phyloP scores from a whole-genome alignment of 306 rosid genomes.

The Inga laurina region DNA sequence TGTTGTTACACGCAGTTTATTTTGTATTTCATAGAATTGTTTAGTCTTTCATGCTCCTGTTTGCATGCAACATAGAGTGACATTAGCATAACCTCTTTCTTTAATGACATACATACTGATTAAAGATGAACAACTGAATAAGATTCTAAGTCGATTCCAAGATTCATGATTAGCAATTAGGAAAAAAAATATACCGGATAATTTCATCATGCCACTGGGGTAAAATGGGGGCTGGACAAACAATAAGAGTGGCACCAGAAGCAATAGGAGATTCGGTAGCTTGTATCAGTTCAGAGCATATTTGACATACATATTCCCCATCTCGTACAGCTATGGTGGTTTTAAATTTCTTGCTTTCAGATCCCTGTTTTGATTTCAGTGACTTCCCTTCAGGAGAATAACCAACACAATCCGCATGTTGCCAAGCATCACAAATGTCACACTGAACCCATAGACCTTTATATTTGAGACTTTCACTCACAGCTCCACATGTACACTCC shows the following conservation, averaged over 20 bases:
- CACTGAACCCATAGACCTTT: slow-evolving; percentile 97
- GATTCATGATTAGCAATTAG: slow-evolving; percentile 24
- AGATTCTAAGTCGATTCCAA: slow-evolving; percentile 3
- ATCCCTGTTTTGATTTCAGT: slow-evolving; percentile 52
- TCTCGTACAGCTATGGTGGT: slow-evolving; percentile 61
- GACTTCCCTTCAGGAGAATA: slow-evolving; percentile 71
- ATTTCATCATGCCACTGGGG: slow-evolving; percentile 94
- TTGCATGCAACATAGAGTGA: background rate
- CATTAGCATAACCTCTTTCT: background rate
- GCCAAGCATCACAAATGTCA: slow-evolving; percentile 97
- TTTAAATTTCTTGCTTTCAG: slow-evolving; percentile 52
- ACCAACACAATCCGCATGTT: slow-evolving; percentile 94
- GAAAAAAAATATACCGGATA: slow-evolving; percentile 53
- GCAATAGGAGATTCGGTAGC: slow-evolving; percentile 81
- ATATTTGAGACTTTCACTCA: slow-evolving; percentile 71
- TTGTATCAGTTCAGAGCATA: slow-evolving; percentile 80
- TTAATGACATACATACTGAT: background rate
- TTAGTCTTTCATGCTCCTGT: background rate
- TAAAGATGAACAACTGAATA: background rate
- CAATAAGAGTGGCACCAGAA: slow-evolving; percentile 93
- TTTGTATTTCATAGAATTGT: background rate
- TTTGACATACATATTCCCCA: slow-evolving; percentile 69
- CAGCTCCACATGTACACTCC: slow-evolving; percentile 91
- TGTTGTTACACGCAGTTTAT: background rate
- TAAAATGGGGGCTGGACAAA: slow-evolving; percentile 92